Conservation (phyloP, 2,329 filamentous ascomycete genomes). For the Microsporum canis region DNA sequence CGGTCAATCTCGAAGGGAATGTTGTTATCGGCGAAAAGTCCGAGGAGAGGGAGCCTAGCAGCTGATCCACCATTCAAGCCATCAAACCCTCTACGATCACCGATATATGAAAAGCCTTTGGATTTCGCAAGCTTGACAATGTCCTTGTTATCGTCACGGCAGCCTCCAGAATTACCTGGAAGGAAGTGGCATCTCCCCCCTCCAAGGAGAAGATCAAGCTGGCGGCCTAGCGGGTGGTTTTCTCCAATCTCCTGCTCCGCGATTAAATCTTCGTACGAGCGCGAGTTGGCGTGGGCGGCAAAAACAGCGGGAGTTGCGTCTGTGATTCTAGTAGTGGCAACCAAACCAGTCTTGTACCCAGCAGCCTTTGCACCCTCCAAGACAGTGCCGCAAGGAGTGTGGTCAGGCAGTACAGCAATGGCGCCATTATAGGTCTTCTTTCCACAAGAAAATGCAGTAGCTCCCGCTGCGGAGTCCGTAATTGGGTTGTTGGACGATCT, state of each 20-base stretch:
- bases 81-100: slow-evolving; percentile 64
- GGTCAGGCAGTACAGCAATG: slow-evolving; percentile 77
- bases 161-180: slow-evolving; percentile 70
- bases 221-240: slow-evolving; percentile 66
- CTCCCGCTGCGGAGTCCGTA: slow-evolving; percentile 89
- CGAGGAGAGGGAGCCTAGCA: slow-evolving; percentile 66
- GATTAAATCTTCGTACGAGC: slow-evolving; percentile 77
- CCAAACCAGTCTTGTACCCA: slow-evolving; percentile 84
- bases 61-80: slow-evolving; percentile 55
- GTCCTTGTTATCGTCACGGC: slow-evolving; percentile 66
- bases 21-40: slow-evolving; percentile 69
- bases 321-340: slow-evolving; percentile 88
- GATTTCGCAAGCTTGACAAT: slow-evolving; percentile 61
- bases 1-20: slow-evolving; percentile 93
- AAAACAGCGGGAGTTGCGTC: slow-evolving; percentile 96
- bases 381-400: slow-evolving; percentile 78
- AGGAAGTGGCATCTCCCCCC: slow-evolving; percentile 90
- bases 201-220: slow-evolving; percentile 85
- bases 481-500: slow-evolving; percentile 73
- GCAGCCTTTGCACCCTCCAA: slow-evolving; percentile 87
- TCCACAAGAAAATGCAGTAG: slow-evolving; percentile 89
- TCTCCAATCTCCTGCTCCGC: slow-evolving; percentile 85
- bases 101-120: slow-evolving; percentile 70
- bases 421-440: slow-evolving; percentile 94
- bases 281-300: slow-evolving; percentile 69